A percentile compares a stretch with the other conserved stretches of the same genome.
Evolutionary conservation across 805 yeast genomes (phyloP).

Genomic region (Lipomyces japonicus): DNA sequence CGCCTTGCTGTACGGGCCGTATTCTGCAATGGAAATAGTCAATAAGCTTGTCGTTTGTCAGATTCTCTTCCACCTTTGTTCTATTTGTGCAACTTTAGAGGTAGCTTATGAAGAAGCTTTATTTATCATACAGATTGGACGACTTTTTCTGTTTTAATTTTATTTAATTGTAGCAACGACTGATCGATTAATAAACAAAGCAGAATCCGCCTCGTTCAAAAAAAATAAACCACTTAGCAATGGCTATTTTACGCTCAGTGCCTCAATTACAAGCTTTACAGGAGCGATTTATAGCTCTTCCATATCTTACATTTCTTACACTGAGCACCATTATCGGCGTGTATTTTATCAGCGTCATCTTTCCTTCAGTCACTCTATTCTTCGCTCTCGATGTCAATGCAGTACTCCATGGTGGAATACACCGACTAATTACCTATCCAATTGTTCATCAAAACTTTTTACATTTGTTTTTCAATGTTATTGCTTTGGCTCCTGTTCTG

Average conservation of each 20-base stretch:
- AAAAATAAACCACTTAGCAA: neutral
- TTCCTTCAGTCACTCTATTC: conserved; percentile 1
- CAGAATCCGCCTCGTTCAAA: too few relatives aligned
- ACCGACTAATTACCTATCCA: conserved; percentile 27
- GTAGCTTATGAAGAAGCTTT: too few relatives aligned
- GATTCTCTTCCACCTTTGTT: too few relatives aligned
- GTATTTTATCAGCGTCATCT: conserved; percentile 1
- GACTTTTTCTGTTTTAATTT: too few relatives aligned
- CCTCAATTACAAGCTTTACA: conserved; percentile 12
- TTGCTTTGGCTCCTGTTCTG: conserved; percentile 24
- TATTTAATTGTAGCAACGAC: too few relatives aligned
- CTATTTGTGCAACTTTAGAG: too few relatives aligned
- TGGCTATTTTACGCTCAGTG: conserved; percentile 1
- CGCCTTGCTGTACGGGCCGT: too few relatives aligned
- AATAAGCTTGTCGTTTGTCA: too few relatives aligned
- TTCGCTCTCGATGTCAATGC: conserved; percentile 12
- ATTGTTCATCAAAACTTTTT: conserved; percentile 23
- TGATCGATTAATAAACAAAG: too few relatives aligned
- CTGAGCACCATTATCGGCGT: conserved; percentile 1
- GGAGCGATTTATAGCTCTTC: conserved; percentile 20
- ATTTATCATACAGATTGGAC: too few relatives aligned
- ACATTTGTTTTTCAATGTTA: conserved; percentile 24
- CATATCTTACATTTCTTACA: conserved; percentile 16
- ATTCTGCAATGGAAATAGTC: too few relatives aligned
- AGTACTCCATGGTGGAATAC: conserved; percentile 19